Evolutionary conservation across 164 flowering plant genomes (phyloP), one percentile per base, ranked within the genome.

Genomic region (Annona squamosa): DNA sequence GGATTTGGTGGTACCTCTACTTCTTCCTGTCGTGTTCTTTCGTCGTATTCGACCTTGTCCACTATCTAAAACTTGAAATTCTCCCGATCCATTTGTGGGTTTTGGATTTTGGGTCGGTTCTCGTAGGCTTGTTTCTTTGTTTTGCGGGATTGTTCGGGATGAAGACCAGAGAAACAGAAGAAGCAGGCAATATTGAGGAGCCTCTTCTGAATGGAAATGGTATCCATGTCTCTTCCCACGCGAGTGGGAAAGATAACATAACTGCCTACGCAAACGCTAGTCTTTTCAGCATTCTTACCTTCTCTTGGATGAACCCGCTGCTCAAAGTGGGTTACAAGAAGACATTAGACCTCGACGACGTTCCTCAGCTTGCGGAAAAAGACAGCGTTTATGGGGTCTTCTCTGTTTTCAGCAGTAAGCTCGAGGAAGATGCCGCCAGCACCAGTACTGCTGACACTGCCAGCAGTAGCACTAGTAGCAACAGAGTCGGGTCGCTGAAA

Each of bases 281-380:
- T 41, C 9, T 81, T 44, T 48, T 84, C 47, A 81, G 87, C 69
- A 17, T 76, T 46, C 69, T 85, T 19, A 80, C 85, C 3, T 85
- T 87, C 77, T 79, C 85, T 46, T 87, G 90, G 88, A 65, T 87
- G 77, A 70, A 81, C 46, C 77, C 82, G 46, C 65, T 87, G 71
- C 71, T 85, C 66, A 69, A 83, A 1, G 70, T 72, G 3, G 88
- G 88, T 3, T 61, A 76, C 12, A 78, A 73, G 73, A 87, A 84
- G 71, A 67, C 78, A 4, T 47, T 87, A 48, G 83, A 83, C 72
- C 82, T 82, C 56, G 83, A 81, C 45, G 90, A 85, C 77, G 79
- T 87, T 68, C 90, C 90, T 61, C 77, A 75, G 68, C 79, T 85
- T 61, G 78, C 76, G 17, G n/a, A 47, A 47, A 18, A 2, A 0